Conservation (phyloP, 768 basidiomycete genomes). For the Postia placenta region DNA sequence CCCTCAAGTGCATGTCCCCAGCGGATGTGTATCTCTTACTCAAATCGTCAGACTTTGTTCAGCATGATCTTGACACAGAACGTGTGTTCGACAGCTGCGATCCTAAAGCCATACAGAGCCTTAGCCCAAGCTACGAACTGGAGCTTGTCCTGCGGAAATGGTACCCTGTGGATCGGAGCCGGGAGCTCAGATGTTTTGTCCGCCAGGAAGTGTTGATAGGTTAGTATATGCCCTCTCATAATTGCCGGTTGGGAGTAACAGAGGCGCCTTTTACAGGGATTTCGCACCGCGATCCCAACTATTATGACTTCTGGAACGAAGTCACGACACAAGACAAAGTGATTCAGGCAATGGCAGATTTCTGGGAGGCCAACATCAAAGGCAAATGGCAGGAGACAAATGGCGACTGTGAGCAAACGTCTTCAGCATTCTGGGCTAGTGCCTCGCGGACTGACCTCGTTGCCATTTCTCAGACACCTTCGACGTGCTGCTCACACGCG, state of each 20-base stretch:
- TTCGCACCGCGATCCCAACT: conserved; percentile 83
- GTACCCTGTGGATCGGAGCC: conserved; percentile 77
- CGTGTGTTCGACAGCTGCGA: conserved; percentile 66
- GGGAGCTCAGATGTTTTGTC: conserved; percentile 91
- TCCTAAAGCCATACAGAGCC: not conserved
- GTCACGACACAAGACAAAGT: conserved; percentile 47
- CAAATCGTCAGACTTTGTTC: conserved; percentile 88
- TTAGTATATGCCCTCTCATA: conserved; percentile 28
- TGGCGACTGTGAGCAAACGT: conserved; percentile 56
- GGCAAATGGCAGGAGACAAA: conserved; percentile 46
- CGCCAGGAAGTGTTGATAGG: conserved; percentile 66
- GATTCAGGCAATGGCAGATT: conserved; percentile 38
- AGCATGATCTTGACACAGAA: conserved; percentile 62
- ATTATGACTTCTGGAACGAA: conserved; percentile 83
- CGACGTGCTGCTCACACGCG: conserved; percentile 82
- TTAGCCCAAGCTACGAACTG: conserved; percentile 42
- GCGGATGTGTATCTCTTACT: conserved; percentile 88
- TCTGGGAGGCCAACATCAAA: conserved; percentile 68
- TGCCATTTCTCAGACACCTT: conserved; percentile 54
- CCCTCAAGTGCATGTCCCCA: conserved; percentile 81
- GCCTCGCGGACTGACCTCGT: not conserved
- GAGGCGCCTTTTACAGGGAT: conserved; percentile 46
- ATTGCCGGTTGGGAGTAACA: not conserved
- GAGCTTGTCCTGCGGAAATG: conserved; percentile 90
- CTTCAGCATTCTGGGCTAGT: not conserved